Evolutionary conservation across 257 asterid species (phyloP).

Genomic region (Penstemon eatonii): DNA sequence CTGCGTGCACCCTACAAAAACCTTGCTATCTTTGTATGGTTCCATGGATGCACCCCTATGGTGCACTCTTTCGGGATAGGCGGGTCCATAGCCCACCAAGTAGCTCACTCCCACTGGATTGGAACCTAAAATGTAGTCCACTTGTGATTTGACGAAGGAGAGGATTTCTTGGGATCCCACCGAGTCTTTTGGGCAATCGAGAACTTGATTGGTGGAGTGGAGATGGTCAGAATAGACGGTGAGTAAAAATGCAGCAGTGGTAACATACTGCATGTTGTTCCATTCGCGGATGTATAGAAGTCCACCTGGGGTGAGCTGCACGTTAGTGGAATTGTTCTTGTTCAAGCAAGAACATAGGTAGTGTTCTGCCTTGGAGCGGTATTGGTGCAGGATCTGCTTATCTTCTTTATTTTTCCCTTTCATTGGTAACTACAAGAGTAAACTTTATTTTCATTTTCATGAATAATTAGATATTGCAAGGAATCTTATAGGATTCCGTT

Average conservation of each 20-base stretch:
- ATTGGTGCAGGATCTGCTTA: conserved; percentile 41
- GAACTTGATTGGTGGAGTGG: conserved; percentile 44
- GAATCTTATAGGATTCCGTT: no score
- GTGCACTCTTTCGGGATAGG: conserved; percentile 69
- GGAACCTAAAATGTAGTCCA: conserved; percentile 71
- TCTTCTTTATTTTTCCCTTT: conserved; percentile 38
- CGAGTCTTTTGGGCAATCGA: conserved; percentile 37
- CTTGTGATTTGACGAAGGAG: conserved; percentile 59
- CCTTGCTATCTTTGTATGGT: conserved; percentile 48
- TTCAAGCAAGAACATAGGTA: conserved; percentile 64
- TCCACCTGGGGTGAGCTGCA: conserved; percentile 79
- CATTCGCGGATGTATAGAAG: conserved; percentile 76
- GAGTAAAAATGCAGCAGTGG: conserved; percentile 55
- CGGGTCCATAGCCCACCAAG: conserved; percentile 69
- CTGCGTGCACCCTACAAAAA: conserved; percentile 78
- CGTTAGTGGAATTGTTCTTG: conserved; percentile 54
- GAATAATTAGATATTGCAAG: no score
- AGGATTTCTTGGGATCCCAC: conserved; percentile 52
- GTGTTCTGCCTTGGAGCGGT: conserved; percentile 56
- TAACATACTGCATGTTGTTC: conserved; percentile 96
- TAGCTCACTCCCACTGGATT: conserved; percentile 76
- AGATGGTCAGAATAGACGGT: conserved; percentile 65
- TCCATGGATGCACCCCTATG: conserved; percentile 79
- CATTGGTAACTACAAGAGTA: conserved; percentile 46
- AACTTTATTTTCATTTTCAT: no score